Evolutionary conservation across 331 rosid species (phyloP).

Genomic region (Phaseolus coccineus): DNA sequence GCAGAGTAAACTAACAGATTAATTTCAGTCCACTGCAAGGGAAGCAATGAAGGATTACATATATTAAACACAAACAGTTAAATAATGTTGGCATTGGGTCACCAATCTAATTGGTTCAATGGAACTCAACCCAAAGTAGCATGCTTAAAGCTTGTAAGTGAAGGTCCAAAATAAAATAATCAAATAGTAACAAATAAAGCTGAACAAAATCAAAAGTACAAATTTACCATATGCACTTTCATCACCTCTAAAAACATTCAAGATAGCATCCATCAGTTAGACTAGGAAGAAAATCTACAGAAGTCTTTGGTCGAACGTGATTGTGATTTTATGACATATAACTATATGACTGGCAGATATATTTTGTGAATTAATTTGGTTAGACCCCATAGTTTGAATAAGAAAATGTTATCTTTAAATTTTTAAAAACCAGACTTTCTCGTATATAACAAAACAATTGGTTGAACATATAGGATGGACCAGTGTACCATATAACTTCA

Average conservation of each 20-base stretch:
- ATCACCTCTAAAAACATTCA: neutral
- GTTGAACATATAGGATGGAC: neutral
- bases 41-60: neutral
- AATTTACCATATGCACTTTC: neutral
- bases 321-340: neutral
- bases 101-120: neutral
- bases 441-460: neutral
- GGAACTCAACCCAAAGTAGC: slow-evolving; percentile 14
- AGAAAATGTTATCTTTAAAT: neutral
- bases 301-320: neutral
- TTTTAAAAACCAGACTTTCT: neutral
- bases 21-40: neutral
- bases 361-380: neutral
- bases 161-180: slow-evolving; percentile 13
- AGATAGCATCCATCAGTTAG: neutral
- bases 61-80: neutral
- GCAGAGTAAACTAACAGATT: neutral
- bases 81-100: neutral
- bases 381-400: neutral
- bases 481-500: neutral
- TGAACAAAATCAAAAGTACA: neutral
- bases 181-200: neutral
- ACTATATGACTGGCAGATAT: neutral
- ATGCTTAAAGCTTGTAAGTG: neutral
- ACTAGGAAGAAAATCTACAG: neutral